Base-by-base conservation (phyloP, 805 yeast species). In the Kluyveromyces siamensis region DNA sequence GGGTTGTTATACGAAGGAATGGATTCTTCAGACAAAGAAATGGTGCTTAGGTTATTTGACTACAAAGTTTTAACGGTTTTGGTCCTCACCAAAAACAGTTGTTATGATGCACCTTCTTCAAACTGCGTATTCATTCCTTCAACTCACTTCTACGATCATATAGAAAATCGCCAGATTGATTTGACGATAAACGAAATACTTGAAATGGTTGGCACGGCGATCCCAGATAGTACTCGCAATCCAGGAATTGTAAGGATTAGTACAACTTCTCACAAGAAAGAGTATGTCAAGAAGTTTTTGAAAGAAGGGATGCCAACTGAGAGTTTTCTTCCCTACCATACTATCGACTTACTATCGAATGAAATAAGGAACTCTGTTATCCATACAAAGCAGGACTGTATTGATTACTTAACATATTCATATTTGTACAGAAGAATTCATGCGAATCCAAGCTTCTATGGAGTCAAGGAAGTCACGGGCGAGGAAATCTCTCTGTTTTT, bases 371-470 rank as follows among this genome's bases (percentile, higher is more conserved):
- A 81, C 7, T 71, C 78, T 2, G 71, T 81, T 13, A 75, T 91
- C 49, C 74, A 71, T 42, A 72, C 77, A 8, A 80, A 85, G 59
- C 96, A 90, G 57, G 93, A 85, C 55, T 87, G 95, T 57, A 78
- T 93, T 50, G 96, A 91, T 58, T 88, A 96, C 95, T 60, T 93
- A 35, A 85, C 96, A 0, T 87, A 77, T 61, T 76, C 96, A 0
- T 85, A 81, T 56, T 85, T 90, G 59, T 93, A 87, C 66, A 73
- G 95, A 53, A 72, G 98, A 45, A 62, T 93, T 18, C 84, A 80
- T 48, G 73, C 77, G 36, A 93, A 93, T 62, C 97, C 99, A 3
- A 80, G 93, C 50, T 93, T 77, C 61, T 93, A 93, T 60, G 96
- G 89, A n/a, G 76, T 87, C 8, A 71, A 71, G 39, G 86, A 83